These are phyloP conservation scores for Elsinoe batatas DNA, from an alignment of 2,329 filamentous ascomycete genomes.

Conservation along the genomic window DNA sequence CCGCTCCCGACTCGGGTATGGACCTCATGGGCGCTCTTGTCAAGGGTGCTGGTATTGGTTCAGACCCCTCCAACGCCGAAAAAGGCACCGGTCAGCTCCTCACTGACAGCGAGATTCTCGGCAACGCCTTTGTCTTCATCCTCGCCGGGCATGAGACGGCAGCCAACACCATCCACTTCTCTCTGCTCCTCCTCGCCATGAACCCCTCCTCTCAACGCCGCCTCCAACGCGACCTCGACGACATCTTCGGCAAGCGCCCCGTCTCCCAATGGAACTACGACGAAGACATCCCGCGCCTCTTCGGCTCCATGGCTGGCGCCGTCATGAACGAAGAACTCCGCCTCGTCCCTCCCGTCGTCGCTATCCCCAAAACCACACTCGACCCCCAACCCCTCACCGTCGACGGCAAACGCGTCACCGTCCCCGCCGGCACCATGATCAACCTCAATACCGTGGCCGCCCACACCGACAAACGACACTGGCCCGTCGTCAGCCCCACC, in stretches of 20 bases:
- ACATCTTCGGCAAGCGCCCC: constrained; percentile 50
- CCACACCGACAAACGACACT: constrained; percentile 63
- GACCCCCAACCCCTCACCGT: constrained; percentile 48
- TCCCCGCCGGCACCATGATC: constrained; percentile 50
- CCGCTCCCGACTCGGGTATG: constrained; percentile 35
- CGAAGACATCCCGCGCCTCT: constrained; percentile 51
- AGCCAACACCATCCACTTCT: constrained; percentile 64
- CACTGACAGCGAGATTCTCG: constrained; percentile 57
- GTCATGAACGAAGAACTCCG: constrained; percentile 70
- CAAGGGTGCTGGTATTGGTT: constrained; percentile 33
- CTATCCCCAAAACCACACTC: constrained; percentile 57
- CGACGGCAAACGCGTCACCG: constrained; percentile 46
- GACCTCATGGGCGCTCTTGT: constrained; percentile 49
- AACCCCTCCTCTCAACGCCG: constrained; percentile 53
- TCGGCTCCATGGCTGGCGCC: constrained; percentile 61
- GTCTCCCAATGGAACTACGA: constrained; percentile 63
- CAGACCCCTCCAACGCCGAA: constrained; percentile 33
- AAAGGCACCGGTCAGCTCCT: constrained; percentile 41
- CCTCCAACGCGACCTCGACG: constrained; percentile 60
- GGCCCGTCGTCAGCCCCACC: constrained; percentile 40
- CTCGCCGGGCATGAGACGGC: constrained; percentile 75
- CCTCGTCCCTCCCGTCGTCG: constrained; percentile 58
- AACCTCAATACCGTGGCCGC: constrained; percentile 46
- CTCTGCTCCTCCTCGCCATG: constrained; percentile 57
- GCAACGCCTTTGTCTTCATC: constrained; percentile 55